Evolutionary conservation across 768 basidiomycete genomes (phyloP), one percentile per base, ranked within the genome.

Genomic region (Lentinus tigrinus): DNA sequence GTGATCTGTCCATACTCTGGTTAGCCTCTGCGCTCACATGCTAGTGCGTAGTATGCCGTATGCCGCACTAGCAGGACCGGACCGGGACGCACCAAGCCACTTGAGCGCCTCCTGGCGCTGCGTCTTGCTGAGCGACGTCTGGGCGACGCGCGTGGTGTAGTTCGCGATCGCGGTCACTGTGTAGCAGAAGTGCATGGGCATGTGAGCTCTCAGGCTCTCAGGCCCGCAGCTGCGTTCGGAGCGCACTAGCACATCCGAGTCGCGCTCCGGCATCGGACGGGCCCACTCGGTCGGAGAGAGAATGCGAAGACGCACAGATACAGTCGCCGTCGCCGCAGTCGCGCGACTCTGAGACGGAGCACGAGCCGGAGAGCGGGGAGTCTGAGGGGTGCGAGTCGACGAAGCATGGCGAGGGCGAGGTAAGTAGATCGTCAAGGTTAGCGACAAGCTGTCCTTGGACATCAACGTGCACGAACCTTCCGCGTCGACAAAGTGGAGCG

Each of bases 121-220:
- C 2, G 69, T 63, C 6, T 70, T 70, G 38, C 73, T 73, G 21
- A 84, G 72, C 5, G 70, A 66, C 4, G 77, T 74, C 50, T 81
- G 69, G 11, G 75, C 72, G 19, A 83, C 75, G 13, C 81, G 78
- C 14, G 68, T 73, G 3, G 82, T 85, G 63, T 83, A 84, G 67
- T 84, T 84, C 1, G 82, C 79, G 58, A 83, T 83, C 26, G 83
- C 82, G 36, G 74, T 77, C 54, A 83, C 82, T 83, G 52, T 1
- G 17, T 1, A 1, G 21, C 11, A n/a, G n/a, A n/a, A n/a, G n/a
- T n/a, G n/a, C n/a, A n/a, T 10, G 26, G 26, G 14, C 36, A 26
- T 26, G 19, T 17, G 34, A 17, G 11, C 13, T 21, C 5, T 26
- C 13, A 8, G 16, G 8, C 11, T 4, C 19, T 46, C 9, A 16